Percentiles rank a stretch among this genome's conserved stretches.
These are phyloP conservation scores for Mucor lusitanicus DNA, from an alignment of 371 early-diverging fungal species.

Conservation along the genomic window DNA sequence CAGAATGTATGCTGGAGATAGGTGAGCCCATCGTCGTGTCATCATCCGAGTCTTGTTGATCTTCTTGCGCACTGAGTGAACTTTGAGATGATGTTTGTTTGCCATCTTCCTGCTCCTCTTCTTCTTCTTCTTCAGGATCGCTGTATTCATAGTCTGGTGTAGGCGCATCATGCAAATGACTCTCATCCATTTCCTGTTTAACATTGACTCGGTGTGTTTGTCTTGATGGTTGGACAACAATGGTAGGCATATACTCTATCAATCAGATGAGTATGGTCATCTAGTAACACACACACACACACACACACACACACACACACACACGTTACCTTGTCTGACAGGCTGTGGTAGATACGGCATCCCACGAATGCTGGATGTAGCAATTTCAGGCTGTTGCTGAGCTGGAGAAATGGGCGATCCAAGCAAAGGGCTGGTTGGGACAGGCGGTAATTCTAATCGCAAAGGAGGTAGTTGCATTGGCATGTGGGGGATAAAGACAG, in stretches of 20 bases:
- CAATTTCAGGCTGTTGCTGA: background rate
- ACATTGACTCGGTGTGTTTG: background rate
- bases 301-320: background rate
- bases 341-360: background rate
- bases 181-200: background rate
- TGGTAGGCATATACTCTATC: background rate
- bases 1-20: background rate
- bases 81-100: background rate
- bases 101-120: background rate
- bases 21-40: background rate
- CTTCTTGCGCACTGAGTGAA: background rate
- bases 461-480: background rate
- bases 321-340: background rate
- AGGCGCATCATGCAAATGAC: background rate
- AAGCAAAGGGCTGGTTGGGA: background rate
- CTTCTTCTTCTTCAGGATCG: background rate
- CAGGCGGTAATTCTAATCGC: background rate
- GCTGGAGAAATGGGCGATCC: background rate
- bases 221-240: background rate
- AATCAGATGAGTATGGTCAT: background rate
- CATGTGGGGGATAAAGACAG: background rate
- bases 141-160: slow-evolving; percentile 7
- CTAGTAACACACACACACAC: background rate
- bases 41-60: background rate
- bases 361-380: background rate